Evolutionary conservation across 176 grass and related monocot species (phyloP).

Genomic region (Melocanna baccifera): DNA sequence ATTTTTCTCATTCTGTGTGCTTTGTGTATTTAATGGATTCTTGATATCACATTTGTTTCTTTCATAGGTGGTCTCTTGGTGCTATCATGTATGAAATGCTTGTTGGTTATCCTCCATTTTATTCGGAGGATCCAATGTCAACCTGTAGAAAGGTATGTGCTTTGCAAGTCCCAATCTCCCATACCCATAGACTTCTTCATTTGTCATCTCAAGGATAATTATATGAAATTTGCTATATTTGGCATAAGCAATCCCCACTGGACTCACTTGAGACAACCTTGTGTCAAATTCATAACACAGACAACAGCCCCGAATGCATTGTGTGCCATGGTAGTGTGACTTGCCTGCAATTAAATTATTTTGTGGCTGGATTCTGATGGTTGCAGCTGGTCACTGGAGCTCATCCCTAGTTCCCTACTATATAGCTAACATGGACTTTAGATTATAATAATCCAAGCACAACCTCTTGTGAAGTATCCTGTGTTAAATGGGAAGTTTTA

Average conservation of each 20-base stretch:
- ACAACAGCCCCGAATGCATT: not conserved
- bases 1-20: not conserved
- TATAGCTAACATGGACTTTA: not conserved
- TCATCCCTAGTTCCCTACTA: not conserved
- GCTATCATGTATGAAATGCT: constrained; percentile 99
- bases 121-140: constrained; percentile 98
- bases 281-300: constrained; percentile 9
- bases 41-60: constrained; percentile 40
- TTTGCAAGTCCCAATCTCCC: no score
- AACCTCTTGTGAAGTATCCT: not conserved
- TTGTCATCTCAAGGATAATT: not conserved
- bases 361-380: not conserved
- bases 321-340: not conserved
- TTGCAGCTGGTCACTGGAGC: constrained; percentile 13
- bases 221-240: constrained; percentile 8
- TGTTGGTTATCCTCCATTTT: constrained; percentile 97
- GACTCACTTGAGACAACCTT: not conserved
- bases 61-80: constrained; percentile 96
- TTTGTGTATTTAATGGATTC: constrained; percentile 48
- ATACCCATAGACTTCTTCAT: not conserved
- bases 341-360: not conserved
- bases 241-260: not conserved
- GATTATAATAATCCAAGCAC: not conserved
- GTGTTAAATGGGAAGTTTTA: not conserved
- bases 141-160: constrained; percentile 84